Percentiles rank a stretch among this genome's conserved stretches.
Evolutionary conservation across 495 filamentous ascomycete species (phyloP).

Genomic region (Annulohypoxylon moriforme): DNA sequence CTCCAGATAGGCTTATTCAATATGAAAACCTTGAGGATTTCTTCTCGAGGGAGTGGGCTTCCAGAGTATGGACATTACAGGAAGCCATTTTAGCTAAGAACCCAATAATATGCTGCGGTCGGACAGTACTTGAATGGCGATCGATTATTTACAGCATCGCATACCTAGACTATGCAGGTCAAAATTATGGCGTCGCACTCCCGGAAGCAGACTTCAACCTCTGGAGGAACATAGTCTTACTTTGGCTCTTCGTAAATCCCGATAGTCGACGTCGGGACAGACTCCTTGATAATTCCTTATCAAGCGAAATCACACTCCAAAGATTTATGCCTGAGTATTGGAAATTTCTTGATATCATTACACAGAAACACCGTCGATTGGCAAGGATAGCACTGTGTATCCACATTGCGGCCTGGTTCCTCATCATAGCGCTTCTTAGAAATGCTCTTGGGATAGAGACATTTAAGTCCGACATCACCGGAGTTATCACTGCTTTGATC

Average conservation of each 20-base stretch:
- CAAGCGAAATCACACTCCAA: neutral
- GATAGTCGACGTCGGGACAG: neutral
- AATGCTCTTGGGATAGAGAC: neutral
- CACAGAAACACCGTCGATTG: neutral
- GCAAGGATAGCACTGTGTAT: neutral
- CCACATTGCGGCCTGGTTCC: neutral
- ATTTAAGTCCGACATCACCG: neutral
- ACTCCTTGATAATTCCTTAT: neutral
- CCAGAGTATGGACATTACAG: conserved; percentile 7
- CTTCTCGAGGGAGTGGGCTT: neutral
- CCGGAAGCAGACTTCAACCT: neutral
- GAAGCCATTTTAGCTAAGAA: neutral
- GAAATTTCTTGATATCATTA: neutral
- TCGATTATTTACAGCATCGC: neutral
- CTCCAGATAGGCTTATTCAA: neutral
- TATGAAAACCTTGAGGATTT: neutral
- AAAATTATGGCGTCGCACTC: conserved; percentile 6
- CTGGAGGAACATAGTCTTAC: conserved; percentile 3
- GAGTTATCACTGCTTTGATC: neutral
- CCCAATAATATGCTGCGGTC: neutral
- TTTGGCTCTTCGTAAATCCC: neutral
- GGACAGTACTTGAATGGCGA: neutral
- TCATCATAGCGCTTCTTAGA: neutral
- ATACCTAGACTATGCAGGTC: neutral
- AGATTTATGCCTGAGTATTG: conserved; percentile 4